Base-by-base conservation (phyloP, 371 early-diverging fungal species). In the Syncephalastrum contaminatum region DNA sequence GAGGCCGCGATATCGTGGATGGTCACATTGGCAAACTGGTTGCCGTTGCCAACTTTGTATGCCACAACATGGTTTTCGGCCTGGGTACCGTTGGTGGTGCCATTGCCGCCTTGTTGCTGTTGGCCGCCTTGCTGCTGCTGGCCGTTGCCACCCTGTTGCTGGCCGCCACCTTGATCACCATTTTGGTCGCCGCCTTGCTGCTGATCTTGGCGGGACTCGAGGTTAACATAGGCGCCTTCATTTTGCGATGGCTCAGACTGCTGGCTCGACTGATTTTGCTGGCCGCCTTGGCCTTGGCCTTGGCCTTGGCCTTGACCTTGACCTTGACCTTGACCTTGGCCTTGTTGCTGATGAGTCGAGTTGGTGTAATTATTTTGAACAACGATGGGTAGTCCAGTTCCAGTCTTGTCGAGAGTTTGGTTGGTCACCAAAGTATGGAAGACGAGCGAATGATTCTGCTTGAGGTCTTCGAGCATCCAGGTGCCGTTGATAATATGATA, bases 401-500 rank as follows among this genome's bases (percentile, higher is more conserved):
- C 64, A 6, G 60, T 21, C 16, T 47, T 51, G 18, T 60, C 58
- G 3, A 64, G 44, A 15, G 62, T 53, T 15, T 66, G 55, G 21
- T 70, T 74, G 6, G 59, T 75, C 50, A 64, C 53, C 10, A 67
- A 8, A 4, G 77, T 67, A 15, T 57, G 48, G 4, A 55, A 36
- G 27, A 73, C 27, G 19, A 60, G 51, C 19, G 60, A 57, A 8
- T 42, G 40, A 19, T 60, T 55, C 7, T 56, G 8, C 13, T 55
- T 48, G 45, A 64, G 48, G 4, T 64, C 52, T 7, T 56, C 41
- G 25, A 72, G 53, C 16, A 59, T 20, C 27, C 55, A 62, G 19
- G 57, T 62, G 24, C 63, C 67, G 42, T 70, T 59, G 4, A 67
- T 41, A 14, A 68, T 47, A 48, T 76, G 77, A 43, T 76, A 76